Base-by-base conservation (phyloP, 257 asterid genomes). In the Petrea volubilis region DNA sequence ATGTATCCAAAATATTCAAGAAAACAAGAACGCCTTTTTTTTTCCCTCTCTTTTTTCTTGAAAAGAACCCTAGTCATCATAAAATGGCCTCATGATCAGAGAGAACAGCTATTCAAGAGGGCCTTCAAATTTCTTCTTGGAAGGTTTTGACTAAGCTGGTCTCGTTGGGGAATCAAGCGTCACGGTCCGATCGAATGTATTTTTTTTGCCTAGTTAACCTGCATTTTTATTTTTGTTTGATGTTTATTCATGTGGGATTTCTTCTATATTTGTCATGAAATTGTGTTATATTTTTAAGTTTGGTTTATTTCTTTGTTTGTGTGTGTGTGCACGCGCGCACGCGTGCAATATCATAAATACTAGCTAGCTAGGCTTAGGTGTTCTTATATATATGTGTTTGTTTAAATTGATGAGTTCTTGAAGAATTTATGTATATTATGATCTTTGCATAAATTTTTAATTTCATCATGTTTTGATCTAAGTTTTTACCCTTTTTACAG, bases 101-200 rank as follows among this genome's bases (percentile, higher is more conserved):
- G 66, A 76, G 38, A 66, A 68, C 4, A 59, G 74, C 62, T 64
- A 34, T 41, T 60, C 65, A 65, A 43, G 40, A 51, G 60, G 72
- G 24, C 60, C 76, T 7, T 31, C 70, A 23, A 24, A 28, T 28
- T 20, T n/a, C 59, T 53, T 59, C 62, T 7, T 67, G 33, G 67
- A 61, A 73, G 79, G 70, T 73, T 62, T 12, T 18, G 6, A 14
- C 21, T 12, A 13, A 55, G 40, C 73, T 68, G 66, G 4, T 68
- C 44, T 70, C 43, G n/a, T 21, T 9, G 74, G 86, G 86, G 86
- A 81, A 81, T 81, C 81, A 81, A 81, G 86, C 86, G 23, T 59
- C 77, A 36, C 74, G 86, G 86, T 81, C 86, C 86, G 86, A 78
- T 67, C 71, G 5, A 33, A 14, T 2, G 50, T 67, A 25, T 27